phyloP scores from a whole-genome alignment of 1,139 yeast genomes.

The Eremothecium sinecaudum region DNA sequence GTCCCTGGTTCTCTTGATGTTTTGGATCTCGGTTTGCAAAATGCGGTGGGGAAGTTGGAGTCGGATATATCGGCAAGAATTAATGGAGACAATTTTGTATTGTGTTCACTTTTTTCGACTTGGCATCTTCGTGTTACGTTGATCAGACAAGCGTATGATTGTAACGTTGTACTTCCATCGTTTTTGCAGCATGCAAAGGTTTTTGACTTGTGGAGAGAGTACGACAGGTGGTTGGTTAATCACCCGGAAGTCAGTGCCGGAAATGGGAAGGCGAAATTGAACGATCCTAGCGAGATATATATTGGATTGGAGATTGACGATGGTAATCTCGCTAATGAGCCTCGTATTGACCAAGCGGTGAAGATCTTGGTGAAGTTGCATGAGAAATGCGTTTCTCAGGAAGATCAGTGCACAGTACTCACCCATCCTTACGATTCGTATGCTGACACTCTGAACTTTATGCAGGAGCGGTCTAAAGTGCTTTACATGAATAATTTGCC shows the following conservation, averaged over 20 bases:
- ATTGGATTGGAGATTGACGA: background rate
- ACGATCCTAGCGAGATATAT: background rate
- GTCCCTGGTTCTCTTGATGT: conserved; percentile 9
- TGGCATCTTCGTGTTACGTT: conserved; percentile 69
- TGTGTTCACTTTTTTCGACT: conserved; percentile 55
- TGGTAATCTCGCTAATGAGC: background rate
- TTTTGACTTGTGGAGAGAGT: conserved; percentile 71
- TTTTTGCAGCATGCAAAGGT: conserved; percentile 68
- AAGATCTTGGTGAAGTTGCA: conserved; percentile 40
- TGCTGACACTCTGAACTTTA: conserved; percentile 59
- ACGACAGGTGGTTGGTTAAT: conserved; percentile 58
- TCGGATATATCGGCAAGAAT: conserved; percentile 30
- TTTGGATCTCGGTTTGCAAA: conserved; percentile 44
- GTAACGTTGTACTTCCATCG: conserved; percentile 59
- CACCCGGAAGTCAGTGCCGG: conserved; percentile 8
- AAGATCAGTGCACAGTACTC: conserved; percentile 47
- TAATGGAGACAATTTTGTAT: conserved; percentile 46
- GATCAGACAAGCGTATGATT: conserved; percentile 74
- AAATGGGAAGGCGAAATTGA: background rate
- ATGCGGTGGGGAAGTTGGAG: conserved; percentile 38
- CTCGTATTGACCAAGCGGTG: conserved; percentile 11
- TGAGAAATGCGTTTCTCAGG: conserved; percentile 45
- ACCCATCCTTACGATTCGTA: conserved; percentile 67
- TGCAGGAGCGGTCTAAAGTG: conserved; percentile 68
- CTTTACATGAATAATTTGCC: conserved; percentile 71